Evolutionary conservation across 179 eudicot species (phyloP), one percentile per base, ranked within the genome.

Genomic region (Silene noctiflora): DNA sequence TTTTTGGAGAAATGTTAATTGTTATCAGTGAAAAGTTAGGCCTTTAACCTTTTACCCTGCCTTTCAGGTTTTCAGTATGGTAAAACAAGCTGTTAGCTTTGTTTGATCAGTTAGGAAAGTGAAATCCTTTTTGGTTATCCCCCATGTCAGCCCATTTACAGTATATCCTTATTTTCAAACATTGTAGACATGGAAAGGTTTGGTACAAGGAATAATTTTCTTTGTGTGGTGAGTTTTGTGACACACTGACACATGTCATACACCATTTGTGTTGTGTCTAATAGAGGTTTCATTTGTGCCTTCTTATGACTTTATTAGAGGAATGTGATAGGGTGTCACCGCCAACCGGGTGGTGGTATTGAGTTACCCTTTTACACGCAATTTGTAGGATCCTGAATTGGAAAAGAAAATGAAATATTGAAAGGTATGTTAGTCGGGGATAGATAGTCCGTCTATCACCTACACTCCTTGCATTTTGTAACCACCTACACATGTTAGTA

Each of bases 91-190:
- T 81, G 81, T 78, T 83, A 64, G 51, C 58, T 71, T 64, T 74
- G 75, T 75, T 75, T 69, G 78, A 81, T 81, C 67, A 69, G 62
- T 51, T 75, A 5, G 74, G 78, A 81, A 83, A 79, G 81, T 73
- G 63, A 75, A 35, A 80, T 81, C 80, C 76, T 62, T 74, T 73
- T 86, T 83, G 82, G 75, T 60, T 65, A 72, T 71, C 61, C 74
- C 62, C 58, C 62, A 78, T 82, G 82, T 86, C 86, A 81, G 86
- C 24, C 77, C 72, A 82, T 78, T 74, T 74, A 70, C 69, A 78
- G 58, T 67, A 81, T 74, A 67, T 63, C 51, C 63, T 75, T 69
- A 35, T 69, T 69, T 67, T 53, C 71, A 27, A 35, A 81, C 59
- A 77, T 13, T 42, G 20, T 75, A 59, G 69, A 58, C 60, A 74